Evolutionary conservation across 768 basidiomycete species (phyloP).

Genomic region (Agrocybe chaxingu): DNA sequence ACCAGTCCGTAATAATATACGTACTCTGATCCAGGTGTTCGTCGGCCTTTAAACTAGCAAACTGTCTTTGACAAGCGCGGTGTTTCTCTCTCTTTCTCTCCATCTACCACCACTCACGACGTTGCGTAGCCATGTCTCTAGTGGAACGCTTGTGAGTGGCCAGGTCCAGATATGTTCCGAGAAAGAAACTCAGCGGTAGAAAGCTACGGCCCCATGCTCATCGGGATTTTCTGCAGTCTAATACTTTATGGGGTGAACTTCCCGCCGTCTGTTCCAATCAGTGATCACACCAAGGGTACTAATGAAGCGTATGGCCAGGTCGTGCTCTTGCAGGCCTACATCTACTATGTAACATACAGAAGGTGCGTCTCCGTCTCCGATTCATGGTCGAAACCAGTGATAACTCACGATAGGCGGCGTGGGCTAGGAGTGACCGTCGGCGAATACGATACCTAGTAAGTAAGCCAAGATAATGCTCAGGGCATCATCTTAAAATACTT

Average conservation of each 20-base stretch:
- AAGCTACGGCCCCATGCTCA: constrained; percentile 18
- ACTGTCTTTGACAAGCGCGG: too few relatives aligned
- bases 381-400: background rate
- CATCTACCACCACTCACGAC: too few relatives aligned
- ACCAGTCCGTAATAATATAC: too few relatives aligned
- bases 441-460: constrained; percentile 13
- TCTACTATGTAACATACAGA: constrained; percentile 16
- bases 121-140: too few relatives aligned
- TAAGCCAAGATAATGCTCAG: too few relatives aligned
- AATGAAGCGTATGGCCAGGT: background rate
- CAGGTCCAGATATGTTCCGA: too few relatives aligned
- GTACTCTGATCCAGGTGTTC: too few relatives aligned
- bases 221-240: constrained; percentile 16
- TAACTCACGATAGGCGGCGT: too few relatives aligned
- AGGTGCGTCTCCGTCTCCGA: constrained; percentile 5
- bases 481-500: background rate
- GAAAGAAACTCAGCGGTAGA: background rate
- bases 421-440: constrained; percentile 9
- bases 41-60: too few relatives aligned
- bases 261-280: background rate
- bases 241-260: constrained; percentile 17
- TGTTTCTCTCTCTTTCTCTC: too few relatives aligned
- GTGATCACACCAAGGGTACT: background rate
- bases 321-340: constrained; percentile 12
- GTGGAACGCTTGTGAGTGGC: too few relatives aligned